Evolutionary conservation across 768 basidiomycete species (phyloP), one percentile per base, ranked within the genome.

Genomic region (Podaxis carcinomalis): DNA sequence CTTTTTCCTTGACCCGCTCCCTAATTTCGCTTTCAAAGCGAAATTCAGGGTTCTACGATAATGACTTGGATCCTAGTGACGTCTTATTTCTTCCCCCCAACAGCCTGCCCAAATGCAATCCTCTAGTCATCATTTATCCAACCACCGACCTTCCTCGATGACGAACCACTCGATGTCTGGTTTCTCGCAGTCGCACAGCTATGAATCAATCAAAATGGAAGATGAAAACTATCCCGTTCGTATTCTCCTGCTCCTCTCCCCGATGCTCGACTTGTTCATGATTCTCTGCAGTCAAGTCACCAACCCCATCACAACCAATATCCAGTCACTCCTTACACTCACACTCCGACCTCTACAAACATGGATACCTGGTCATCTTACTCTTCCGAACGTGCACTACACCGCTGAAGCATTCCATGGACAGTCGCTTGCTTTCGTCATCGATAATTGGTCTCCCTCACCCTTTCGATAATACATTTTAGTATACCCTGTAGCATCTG

Each of bases 101-200:
- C 77, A 89, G 87, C 88, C 88, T 68, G 74, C 83, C 62, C 84
- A 84, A 73, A 85, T 89, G 77, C 87, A 88, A 75, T 75, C 81
- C 40, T 25, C 47, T 25, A 32, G 25, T 5, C 39, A 52, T 3
- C 59, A 66, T 42, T 53, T 61, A 47, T 56, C 67, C 14, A 64
- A 61, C 55, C 67, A 68, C 54, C 59, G 57, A 39, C 61, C 63
- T n/a, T 60, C 63, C 25, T 62, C 63, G 9, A 62, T 63, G 19
- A 46, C 61, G 5, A 64, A 37, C 27, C 59, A 61, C 14, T 50
- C 52, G 9, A 47, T 61, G 52, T 55, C 59, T 19, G 46, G 44
- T 32, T 61, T 61, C n/a, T 55, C 59, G 5, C 59, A 61, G 36
- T 54, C 59, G 7, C 59, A 61, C 46, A 61, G 35, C 52, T 61